Evolutionary conservation across 257 asterid genomes (phyloP).

Genomic region (Misopates orontium): DNA sequence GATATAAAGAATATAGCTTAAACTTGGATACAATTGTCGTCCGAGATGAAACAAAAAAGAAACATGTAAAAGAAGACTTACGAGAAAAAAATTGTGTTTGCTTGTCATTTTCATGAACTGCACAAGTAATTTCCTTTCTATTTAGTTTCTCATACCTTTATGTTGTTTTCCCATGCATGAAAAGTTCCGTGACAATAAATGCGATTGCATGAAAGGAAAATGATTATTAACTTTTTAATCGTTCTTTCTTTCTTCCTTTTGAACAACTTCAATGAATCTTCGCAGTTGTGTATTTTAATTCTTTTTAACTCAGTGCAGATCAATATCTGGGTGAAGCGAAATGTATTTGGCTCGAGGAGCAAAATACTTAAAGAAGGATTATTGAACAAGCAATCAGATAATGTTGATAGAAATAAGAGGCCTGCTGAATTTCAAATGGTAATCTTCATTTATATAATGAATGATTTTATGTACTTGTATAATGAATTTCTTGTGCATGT

Average conservation of each 20-base stretch:
- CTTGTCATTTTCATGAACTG: no score
- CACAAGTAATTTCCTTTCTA: no score
- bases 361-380: conserved; percentile 89
- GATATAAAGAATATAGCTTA: not conserved
- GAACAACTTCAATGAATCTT: not conserved
- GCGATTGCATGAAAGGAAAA: no score
- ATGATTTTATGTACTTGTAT: conserved; percentile 3
- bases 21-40: no score
- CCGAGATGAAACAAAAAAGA: no score
- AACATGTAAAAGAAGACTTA: no score
- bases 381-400: conserved; percentile 50
- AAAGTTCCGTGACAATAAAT: no score
- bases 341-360: conserved; percentile 95
- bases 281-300: not conserved
- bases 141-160: no score
- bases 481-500: conserved; percentile 14
- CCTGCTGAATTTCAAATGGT: conserved; percentile 60
- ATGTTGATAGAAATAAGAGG: conserved; percentile 47
- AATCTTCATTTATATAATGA: conserved; percentile 23
- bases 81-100: no score
- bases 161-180: no score
- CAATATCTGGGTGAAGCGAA: conserved; percentile 91
- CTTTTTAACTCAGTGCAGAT: conserved; percentile 47
- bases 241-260: no score
- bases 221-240: no score